Evolutionary conservation across 2,329 filamentous ascomycete genomes (phyloP), one percentile per base, ranked within the genome.

Genomic region (Botryotinia calthae): DNA sequence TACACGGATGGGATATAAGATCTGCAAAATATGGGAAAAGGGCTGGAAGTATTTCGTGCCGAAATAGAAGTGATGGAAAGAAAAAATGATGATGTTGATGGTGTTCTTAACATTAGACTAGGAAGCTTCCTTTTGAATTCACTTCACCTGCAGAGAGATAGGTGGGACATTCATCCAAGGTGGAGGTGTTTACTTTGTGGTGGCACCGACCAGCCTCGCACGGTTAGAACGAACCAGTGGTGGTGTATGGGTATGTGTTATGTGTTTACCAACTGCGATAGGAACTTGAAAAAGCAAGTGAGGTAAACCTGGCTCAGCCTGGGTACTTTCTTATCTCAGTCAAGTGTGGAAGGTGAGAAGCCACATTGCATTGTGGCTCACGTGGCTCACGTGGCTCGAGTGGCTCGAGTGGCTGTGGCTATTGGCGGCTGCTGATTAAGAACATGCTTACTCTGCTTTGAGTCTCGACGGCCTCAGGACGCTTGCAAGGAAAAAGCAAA

Each of bases 41-140:
- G 3, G 56, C 10, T 70, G 28, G 46, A 28, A 51, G 42, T 44
- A 2, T 42, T 37, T 28, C 31, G 37, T 34, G 34, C 14, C 25
- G 34, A 54, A 46, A 28, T 4, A 22, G 71, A 34, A 42, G 56
- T 44, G 14, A 59, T 5, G 20, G 65, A n/a, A 44, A 56, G 20
- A 22, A 59, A 28, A 34, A 64, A 34, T 28, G 66, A 58, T 64
- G 44, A 58, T 70, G 44, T 64, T 58, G 71, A 58, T 28, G 44
- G 46, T 56, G 18, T 63, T 63, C 16, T 73, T 44, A 73, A 64
- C 71, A 73, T 73, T 59, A 37, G 40, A 51, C 16, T 62, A 5
- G 59, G 37, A n/a, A 40, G 25, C 34, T 62, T 42, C 37, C 34
- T 62, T 56, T 56, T 56, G 51, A 56, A 56, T 56, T 40, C 25